A percentile compares a stretch with the other conserved stretches of the same genome.
Conservation (phyloP, 73 alveolate species). For the Halteria grandinella region DNA sequence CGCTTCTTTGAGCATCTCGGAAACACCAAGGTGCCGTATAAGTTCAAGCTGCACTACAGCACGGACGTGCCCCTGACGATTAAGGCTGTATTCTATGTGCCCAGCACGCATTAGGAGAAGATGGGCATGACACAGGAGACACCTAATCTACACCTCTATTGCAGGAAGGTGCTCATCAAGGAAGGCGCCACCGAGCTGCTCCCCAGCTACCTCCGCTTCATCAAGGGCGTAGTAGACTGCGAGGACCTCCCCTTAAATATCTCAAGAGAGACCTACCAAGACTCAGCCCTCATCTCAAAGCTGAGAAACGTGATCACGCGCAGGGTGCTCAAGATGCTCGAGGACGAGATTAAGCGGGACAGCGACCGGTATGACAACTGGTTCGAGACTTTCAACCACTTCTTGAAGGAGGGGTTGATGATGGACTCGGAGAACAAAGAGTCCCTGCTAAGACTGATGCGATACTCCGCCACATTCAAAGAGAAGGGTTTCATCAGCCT, state of each 20-base stretch:
- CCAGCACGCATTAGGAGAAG: constrained; percentile 78
- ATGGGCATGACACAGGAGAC: constrained; percentile 75
- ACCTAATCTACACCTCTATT: constrained; percentile 72
- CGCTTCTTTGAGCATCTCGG: constrained; percentile 78
- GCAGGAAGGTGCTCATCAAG: constrained; percentile 92
- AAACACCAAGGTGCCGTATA: constrained; percentile 72
- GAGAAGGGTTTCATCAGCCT: constrained; percentile 71
- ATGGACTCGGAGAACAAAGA: constrained; percentile 81
- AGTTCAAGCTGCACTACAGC: constrained; percentile 67
- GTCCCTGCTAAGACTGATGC: constrained; percentile 79
- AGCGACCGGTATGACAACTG: constrained; percentile 81
- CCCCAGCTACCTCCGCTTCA: constrained; percentile 92
- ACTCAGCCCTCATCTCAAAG: constrained; percentile 77
- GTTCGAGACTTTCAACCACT: constrained; percentile 83
- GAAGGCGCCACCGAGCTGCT: constrained; percentile 83
- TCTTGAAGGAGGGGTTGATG: constrained; percentile 86
- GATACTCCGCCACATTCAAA: constrained; percentile 77
- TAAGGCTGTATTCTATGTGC: constrained; percentile 74
- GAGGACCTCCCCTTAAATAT: constrained; percentile 95
- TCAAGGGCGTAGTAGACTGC: constrained; percentile 96
- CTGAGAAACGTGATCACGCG: constrained; percentile 87
- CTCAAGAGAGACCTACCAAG: constrained; percentile 93
- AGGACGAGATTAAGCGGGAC: constrained; percentile 86
- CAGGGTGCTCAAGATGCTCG: constrained; percentile 87
- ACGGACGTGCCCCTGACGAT: constrained; percentile 87